A percentile compares a stretch with the other conserved stretches of the same genome.
phyloP scores from a whole-genome alignment of 768 basidiomycete genomes.

The Boletus vermiculosoides region DNA sequence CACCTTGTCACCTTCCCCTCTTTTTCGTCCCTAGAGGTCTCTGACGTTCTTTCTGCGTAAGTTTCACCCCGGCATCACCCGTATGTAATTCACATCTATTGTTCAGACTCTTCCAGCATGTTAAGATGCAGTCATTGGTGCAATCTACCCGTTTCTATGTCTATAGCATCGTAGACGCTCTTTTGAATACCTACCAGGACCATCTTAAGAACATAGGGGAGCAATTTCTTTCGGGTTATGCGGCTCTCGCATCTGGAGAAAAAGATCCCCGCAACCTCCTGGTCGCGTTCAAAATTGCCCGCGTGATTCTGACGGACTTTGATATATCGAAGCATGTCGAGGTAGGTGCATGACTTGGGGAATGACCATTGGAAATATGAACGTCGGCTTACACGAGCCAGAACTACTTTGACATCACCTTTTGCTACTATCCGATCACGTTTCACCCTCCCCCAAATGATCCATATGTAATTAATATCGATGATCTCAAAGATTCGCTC shows the following conservation, averaged over 20 bases:
- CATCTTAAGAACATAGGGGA: slow-evolving; percentile 72
- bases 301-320: slow-evolving; percentile 87
- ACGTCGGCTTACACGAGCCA: slow-evolving; percentile 31
- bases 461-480: slow-evolving; percentile 87
- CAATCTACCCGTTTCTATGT: slow-evolving; percentile 82
- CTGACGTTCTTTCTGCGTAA: slow-evolving; percentile 58
- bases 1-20: slow-evolving; percentile 60
- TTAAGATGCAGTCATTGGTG: slow-evolving; percentile 78
- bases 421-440: slow-evolving; percentile 98
- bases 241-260: slow-evolving; percentile 85
- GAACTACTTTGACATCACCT: slow-evolving; percentile 92
- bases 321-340: slow-evolving; percentile 74
- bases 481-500: slow-evolving; percentile 75
- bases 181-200: slow-evolving; percentile 38
- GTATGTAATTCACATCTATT: background rate
- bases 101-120: slow-evolving; percentile 67
- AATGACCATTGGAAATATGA: background rate
- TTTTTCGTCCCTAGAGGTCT: slow-evolving; percentile 64
- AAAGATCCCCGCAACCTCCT: slow-evolving; percentile 96
- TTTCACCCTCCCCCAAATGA: slow-evolving; percentile 94
- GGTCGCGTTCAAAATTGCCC: slow-evolving; percentile 82
- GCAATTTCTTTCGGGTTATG: slow-evolving; percentile 74
- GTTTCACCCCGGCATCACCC: slow-evolving; percentile 25
- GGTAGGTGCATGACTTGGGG: slow-evolving; percentile 43
- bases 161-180: slow-evolving; percentile 74